Conservation (phyloP, 768 basidiomycete species). For the Mycena kentingensis region DNA sequence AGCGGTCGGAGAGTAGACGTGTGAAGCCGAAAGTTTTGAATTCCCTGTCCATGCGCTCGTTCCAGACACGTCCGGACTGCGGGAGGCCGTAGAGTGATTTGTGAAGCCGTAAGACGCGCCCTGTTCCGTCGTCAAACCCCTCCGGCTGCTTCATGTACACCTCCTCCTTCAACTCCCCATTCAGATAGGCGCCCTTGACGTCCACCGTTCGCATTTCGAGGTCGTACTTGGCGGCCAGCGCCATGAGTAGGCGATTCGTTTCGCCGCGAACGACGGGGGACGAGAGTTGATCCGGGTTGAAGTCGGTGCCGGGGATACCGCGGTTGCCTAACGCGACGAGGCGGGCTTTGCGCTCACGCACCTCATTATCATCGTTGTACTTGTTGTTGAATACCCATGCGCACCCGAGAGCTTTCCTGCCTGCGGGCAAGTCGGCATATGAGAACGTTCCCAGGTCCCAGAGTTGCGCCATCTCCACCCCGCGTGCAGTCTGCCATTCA, state of each 20-base stretch:
- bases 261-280: slow-evolving; percentile 34
- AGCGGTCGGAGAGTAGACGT: slow-evolving; percentile 16
- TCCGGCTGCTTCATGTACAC: slow-evolving; percentile 27
- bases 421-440: slow-evolving; percentile 24
- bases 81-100: slow-evolving; percentile 38
- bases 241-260: slow-evolving; percentile 20
- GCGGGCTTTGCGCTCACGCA: not conserved
- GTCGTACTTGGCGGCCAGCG: not conserved
- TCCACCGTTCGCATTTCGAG: slow-evolving; percentile 30
- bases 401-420: slow-evolving; percentile 27
- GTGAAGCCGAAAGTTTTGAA: slow-evolving; percentile 25
- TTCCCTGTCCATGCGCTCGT: slow-evolving; percentile 22
- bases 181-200: slow-evolving; percentile 39
- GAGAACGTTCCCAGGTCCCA: not conserved
- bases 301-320: slow-evolving; percentile 14
- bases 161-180: slow-evolving; percentile 30
- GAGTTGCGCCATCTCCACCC: not conserved
- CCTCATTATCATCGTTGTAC: not conserved
- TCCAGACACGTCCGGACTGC: slow-evolving; percentile 36
- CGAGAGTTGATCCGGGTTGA: slow-evolving; percentile 26
- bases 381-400: slow-evolving; percentile 12
- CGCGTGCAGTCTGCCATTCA: not conserved
- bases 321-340: not conserved
- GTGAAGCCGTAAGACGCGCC: not conserved
- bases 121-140: not conserved